Evolutionary conservation across 805 yeast genomes (phyloP).

Genomic region (Kluyveromyces nonfermentans): DNA sequence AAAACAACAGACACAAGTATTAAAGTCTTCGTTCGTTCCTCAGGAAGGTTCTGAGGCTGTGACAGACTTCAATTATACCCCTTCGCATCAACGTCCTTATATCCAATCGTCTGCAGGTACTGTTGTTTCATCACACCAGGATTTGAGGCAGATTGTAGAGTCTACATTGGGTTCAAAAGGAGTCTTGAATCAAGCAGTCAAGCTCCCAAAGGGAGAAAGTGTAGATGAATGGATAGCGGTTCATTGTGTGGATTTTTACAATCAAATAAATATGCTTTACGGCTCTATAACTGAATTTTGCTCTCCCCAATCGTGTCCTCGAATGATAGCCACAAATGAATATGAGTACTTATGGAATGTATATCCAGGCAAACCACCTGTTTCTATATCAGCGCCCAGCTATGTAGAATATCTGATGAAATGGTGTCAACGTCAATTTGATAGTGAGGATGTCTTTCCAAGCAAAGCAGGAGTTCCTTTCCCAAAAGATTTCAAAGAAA

Average conservation of each 20-base stretch:
- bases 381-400: slow-evolving; percentile 87
- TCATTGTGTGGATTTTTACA: slow-evolving; percentile 94
- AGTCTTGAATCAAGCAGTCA: slow-evolving; percentile 85
- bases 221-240: slow-evolving; percentile 93
- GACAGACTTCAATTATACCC: slow-evolving; percentile 30
- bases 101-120: slow-evolving; percentile 26
- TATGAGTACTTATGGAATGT: slow-evolving; percentile 98
- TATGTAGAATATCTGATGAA: slow-evolving; percentile 88
- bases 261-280: slow-evolving; percentile 92
- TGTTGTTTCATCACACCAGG: slow-evolving; percentile 51
- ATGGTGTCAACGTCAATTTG: slow-evolving; percentile 91
- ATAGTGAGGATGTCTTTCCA: slow-evolving; percentile 86
- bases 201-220: slow-evolving; percentile 87
- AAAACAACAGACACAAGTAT: slow-evolving; percentile 8
- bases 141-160: slow-evolving; percentile 82
- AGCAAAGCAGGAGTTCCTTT: slow-evolving; percentile 85
- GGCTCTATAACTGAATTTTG: slow-evolving; percentile 95
- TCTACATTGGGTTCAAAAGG: slow-evolving; percentile 91
- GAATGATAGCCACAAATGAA: slow-evolving; percentile 96
- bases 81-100: slow-evolving; percentile 29
- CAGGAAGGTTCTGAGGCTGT: slow-evolving; percentile 5
- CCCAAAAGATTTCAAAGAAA: slow-evolving; percentile 68
- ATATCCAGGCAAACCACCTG: slow-evolving; percentile 56
- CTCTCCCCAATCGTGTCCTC: slow-evolving; percentile 88
- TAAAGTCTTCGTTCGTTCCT: not conserved